Base-by-base conservation (phyloP, 2,329 filamentous ascomycete genomes). In the Monilinia aucupariae region DNA sequence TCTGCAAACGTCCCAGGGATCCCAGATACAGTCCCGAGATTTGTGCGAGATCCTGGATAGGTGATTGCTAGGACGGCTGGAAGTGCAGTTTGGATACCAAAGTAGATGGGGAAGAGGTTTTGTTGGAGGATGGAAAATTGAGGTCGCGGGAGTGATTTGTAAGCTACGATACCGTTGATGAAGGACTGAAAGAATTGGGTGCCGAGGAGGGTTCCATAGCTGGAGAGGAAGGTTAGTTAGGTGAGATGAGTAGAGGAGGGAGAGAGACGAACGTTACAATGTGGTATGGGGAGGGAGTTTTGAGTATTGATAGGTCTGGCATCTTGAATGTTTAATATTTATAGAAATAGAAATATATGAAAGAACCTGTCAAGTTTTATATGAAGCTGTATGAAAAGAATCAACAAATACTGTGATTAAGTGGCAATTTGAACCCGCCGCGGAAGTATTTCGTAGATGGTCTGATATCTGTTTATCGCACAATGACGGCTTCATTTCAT, bases 131-230 rank as follows among this genome's bases (percentile, higher is more conserved):
- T 81, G 32, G 88, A 85, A 79, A 99, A 97, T 73, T 91, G 85
- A 0, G 90, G 85, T 32, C 91, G 85, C 32, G 91, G 85, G 45
- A 97, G 85, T 13, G 84, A 82, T 72, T 82, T 86, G 81, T 89
- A 96, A 71, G 91, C 86, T 62, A 92, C 80, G 59, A 91, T 85
- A 64, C 91, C 82, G 71, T 84, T 84, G 72, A 87, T 75, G 76
- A 96, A 97, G 76, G 89, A 87, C 75, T 97, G 91, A 77, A 92
- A 97, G 75, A 96, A 82, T 47, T 91, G 89, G 34, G 88, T 88
- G 67, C 94, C 94, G 17, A 97, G 80, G 56, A 97, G 83, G 25
- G 91, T 92, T 68, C 91, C 92, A 77, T 96, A 96, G 74, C 91
- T 94, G 58, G 91, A 67, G 64, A 63, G 59, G 8, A 43, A 39